Conservation (phyloP, 2,329 filamentous ascomycete species). For the Cytospora piceicola region DNA sequence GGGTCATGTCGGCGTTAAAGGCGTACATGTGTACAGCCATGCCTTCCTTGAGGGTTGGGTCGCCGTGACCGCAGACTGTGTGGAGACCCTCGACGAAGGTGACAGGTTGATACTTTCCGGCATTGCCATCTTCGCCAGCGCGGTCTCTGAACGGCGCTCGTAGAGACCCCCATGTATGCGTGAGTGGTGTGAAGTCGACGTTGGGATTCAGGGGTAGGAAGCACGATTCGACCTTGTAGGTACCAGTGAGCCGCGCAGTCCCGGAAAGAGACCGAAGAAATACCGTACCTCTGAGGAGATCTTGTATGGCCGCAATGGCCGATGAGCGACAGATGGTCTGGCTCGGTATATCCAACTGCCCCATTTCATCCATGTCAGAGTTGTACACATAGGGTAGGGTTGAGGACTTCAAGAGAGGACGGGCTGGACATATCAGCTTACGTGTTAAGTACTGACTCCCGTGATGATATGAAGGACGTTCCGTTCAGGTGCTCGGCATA, state of each 20-base stretch:
- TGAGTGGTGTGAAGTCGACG: slow-evolving; percentile 33
- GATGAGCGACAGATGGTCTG: slow-evolving; percentile 37
- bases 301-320: slow-evolving; percentile 23
- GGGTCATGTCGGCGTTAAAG: slow-evolving; percentile 50
- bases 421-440: slow-evolving; percentile 6
- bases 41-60: slow-evolving; percentile 54
- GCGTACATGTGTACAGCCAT: slow-evolving; percentile 54
- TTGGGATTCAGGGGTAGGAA: slow-evolving; percentile 33
- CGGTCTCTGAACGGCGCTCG: background rate
- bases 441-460: slow-evolving; percentile 35
- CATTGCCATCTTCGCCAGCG: background rate
- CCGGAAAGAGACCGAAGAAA: slow-evolving; percentile 12
- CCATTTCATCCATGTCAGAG: slow-evolving; percentile 19
- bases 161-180: slow-evolving; percentile 33
- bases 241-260: slow-evolving; percentile 25
- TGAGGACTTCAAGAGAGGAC: background rate
- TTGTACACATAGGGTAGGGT: slow-evolving; percentile 8
- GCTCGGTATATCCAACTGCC: slow-evolving; percentile 39
- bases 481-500: slow-evolving; percentile 40
- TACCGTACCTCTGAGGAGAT: slow-evolving; percentile 25
- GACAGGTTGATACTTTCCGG: background rate
- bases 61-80: slow-evolving; percentile 53
- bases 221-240: slow-evolving; percentile 30
- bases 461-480: slow-evolving; percentile 36
- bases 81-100: slow-evolving; percentile 51